Evolutionary conservation across 2,329 filamentous ascomycete genomes (phyloP).

Genomic region (Botrytis elliptica): DNA sequence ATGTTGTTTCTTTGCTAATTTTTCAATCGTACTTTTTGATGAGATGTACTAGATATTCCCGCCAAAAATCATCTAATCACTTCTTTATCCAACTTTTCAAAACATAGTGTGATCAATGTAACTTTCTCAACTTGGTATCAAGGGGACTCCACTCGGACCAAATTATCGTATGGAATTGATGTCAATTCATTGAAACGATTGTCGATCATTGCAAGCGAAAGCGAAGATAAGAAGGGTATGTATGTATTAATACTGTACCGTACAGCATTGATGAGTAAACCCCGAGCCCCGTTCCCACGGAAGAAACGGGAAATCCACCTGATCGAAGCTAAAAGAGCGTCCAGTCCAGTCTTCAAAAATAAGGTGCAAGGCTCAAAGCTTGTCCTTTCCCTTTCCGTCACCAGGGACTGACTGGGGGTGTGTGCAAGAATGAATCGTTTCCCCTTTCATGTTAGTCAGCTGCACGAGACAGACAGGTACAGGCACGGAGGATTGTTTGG

Average conservation of each 20-base stretch:
- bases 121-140: neutral
- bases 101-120: no score
- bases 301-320: neutral
- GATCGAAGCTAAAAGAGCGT: neutral
- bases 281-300: neutral
- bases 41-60: neutral
- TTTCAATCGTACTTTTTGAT: no score
- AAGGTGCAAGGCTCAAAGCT: neutral
- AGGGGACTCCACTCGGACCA: neutral
- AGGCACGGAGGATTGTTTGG: neutral
- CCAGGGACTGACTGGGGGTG: neutral
- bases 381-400: neutral
- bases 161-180: neutral
- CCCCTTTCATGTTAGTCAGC: neutral
- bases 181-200: neutral
- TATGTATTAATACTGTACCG: no score
- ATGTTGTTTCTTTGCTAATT: neutral
- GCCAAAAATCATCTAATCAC: neutral
- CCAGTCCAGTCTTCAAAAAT: neutral
- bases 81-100: no score
- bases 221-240: constrained; percentile 1
- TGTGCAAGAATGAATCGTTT: neutral
- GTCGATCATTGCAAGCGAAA: neutral
- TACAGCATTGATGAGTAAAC: no score
- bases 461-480: no score